Evolutionary conservation across 108 stramenopile genomes (phyloP).

Genomic region (Stephanodiscus triporus): DNA sequence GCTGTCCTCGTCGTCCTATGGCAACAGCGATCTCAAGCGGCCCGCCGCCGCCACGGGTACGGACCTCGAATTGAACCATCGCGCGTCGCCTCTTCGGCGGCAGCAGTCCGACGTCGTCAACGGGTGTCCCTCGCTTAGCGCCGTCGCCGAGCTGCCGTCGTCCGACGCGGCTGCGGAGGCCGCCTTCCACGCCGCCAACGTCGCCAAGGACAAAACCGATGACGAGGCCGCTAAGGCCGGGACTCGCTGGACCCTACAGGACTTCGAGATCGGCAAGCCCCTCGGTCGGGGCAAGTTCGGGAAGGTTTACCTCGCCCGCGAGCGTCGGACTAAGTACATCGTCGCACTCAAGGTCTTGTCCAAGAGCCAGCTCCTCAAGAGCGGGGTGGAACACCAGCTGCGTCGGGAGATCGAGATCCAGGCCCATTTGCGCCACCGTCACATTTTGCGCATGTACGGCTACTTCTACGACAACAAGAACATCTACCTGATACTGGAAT

Average conservation of each 20-base stretch:
- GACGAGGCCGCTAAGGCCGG: constrained; percentile 54
- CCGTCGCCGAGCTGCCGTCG: neutral
- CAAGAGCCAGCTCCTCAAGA: constrained; percentile 95
- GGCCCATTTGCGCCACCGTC: constrained; percentile 92
- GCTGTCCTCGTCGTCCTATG: neutral
- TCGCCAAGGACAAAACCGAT: constrained; percentile 17
- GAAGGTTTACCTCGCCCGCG: constrained; percentile 96
- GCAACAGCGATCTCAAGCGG: constrained; percentile 12
- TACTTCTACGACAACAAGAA: constrained; percentile 98
- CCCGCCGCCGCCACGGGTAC: constrained; percentile 12
- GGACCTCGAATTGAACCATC: no score
- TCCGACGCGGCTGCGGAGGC: constrained; percentile 33
- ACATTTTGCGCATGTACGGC: constrained; percentile 97
- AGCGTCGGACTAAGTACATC: constrained; percentile 92
- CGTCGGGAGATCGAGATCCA: constrained; percentile 99
- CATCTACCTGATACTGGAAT: constrained; percentile 98
- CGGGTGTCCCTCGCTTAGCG: no score
- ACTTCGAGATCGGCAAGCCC: constrained; percentile 99
- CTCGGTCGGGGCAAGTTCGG: constrained; percentile 98
- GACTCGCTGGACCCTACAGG: constrained; percentile 85
- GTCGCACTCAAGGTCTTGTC: constrained; percentile 98
- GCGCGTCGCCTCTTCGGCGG: neutral
- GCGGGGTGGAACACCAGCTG: constrained; percentile 97
- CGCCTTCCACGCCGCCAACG: constrained; percentile 12
- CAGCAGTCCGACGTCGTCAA: neutral